These are phyloP conservation scores for Setaria viridis DNA, from an alignment of 202 grass and related monocot species.

Conservation along the genomic window DNA sequence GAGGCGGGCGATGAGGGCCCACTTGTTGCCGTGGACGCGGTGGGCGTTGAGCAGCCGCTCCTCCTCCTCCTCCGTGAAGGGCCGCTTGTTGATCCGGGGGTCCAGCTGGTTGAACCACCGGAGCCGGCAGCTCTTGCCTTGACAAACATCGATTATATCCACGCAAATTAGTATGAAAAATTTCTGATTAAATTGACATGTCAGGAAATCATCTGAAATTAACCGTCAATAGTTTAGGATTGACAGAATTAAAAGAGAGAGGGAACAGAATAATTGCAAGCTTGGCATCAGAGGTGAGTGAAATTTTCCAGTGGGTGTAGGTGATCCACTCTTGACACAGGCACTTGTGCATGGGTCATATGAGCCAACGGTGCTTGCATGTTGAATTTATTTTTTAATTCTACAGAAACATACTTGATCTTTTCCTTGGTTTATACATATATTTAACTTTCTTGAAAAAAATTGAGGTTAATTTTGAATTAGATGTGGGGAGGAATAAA, in stretches of 20 bases:
- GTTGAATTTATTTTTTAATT: slow-evolving; percentile 17
- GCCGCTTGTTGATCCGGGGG: slow-evolving; percentile 97
- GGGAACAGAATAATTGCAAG: slow-evolving; percentile 37
- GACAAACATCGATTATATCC: background rate
- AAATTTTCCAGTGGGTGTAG: slow-evolving; percentile 42
- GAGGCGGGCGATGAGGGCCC: slow-evolving; percentile 90
- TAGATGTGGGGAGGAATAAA: background rate
- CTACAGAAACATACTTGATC: background rate
- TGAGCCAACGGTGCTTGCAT: slow-evolving; percentile 33
- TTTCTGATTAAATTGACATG: background rate
- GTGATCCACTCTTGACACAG: slow-evolving; percentile 66
- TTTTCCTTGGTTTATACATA: background rate
- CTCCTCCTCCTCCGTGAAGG: slow-evolving; percentile 94
- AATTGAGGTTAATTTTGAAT: background rate
- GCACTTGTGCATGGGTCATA: slow-evolving; percentile 31
- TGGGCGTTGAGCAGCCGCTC: slow-evolving; percentile 85
- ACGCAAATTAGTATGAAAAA: slow-evolving; percentile 20
- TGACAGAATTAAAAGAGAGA: slow-evolving; percentile 24
- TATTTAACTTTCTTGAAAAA: background rate
- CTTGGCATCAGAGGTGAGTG: slow-evolving; percentile 12
- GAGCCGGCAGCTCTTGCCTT: slow-evolving; percentile 94
- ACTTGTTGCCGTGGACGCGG: slow-evolving; percentile 89
- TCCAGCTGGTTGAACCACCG: slow-evolving; percentile 99
- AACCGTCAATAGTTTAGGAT: background rate
- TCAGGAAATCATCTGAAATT: slow-evolving; percentile 1